Percentiles rank a stretch among this genome's conserved stretches.
These are phyloP conservation scores for Tolypocladium pustulatum DNA, from an alignment of 2,329 filamentous ascomycete species.

Conservation along the genomic window DNA sequence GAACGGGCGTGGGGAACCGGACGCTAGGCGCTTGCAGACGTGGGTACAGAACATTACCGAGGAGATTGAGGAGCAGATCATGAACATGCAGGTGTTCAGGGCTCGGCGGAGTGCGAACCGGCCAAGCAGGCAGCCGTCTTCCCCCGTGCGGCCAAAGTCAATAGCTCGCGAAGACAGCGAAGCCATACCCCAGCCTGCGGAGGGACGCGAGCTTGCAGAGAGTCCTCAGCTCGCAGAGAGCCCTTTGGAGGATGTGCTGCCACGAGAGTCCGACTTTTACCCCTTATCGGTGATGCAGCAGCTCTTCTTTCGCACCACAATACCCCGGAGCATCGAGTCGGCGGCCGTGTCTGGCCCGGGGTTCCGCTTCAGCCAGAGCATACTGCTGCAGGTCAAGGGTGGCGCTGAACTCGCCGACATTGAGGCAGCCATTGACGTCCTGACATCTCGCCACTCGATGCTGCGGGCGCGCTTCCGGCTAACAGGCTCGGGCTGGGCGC, in stretches of 20 bases:
- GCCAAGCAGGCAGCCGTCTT: not conserved
- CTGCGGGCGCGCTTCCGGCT: conserved; percentile 34
- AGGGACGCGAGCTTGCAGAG: not conserved
- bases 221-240: not conserved
- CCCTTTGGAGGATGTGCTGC: conserved; percentile 3
- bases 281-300: conserved; percentile 43
- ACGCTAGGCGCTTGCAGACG: conserved; percentile 35
- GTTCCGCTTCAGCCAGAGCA: conserved; percentile 40
- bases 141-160: not conserved
- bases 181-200: not conserved
- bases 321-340: conserved; percentile 23
- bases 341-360: conserved; percentile 20
- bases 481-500: conserved; percentile 31
- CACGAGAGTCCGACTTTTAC: conserved; percentile 25
- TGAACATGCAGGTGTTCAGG: conserved; percentile 30
- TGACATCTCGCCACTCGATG: conserved; percentile 41
- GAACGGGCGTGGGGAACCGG: conserved; percentile 25
- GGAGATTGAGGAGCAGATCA: conserved; percentile 32
- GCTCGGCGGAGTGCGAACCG: not conserved
- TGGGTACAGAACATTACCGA: conserved; percentile 45
- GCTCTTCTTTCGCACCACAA: conserved; percentile 38
- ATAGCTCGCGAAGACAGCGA: not conserved
- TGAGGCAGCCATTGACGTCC: conserved; percentile 34
- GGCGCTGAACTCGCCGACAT: conserved; percentile 30
- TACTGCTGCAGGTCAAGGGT: conserved; percentile 34